phyloP scores from a whole-genome alignment of 2,329 filamentous ascomycete genomes.

The Stemphylium vesicarium region DNA sequence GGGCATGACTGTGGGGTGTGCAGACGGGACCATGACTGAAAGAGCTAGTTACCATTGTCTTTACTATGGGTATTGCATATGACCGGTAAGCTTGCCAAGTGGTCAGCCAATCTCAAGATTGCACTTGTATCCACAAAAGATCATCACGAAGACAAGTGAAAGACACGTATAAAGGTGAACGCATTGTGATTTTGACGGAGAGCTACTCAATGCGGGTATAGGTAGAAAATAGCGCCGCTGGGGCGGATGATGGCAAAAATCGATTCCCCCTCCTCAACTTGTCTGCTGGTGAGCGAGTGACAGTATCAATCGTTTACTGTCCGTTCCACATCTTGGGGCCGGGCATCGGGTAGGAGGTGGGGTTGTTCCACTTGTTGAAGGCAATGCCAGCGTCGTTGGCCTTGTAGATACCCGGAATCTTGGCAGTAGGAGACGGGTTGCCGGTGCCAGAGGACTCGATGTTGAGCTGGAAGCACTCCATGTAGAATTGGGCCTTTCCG shows the following conservation, averaged over 20 bases:
- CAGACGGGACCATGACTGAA: too few species aligned
- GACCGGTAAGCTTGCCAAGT: too few species aligned
- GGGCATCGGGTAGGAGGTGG: slow-evolving; percentile 40
- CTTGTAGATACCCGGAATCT: slow-evolving; percentile 59
- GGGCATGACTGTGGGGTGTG: too few species aligned
- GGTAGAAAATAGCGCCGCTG: slow-evolving; percentile 7
- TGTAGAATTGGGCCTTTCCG: slow-evolving; percentile 45
- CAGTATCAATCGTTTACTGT: slow-evolving; percentile 9
- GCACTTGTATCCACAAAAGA: not conserved
- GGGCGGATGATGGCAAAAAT: slow-evolving; percentile 5
- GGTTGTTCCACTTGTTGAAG: slow-evolving; percentile 53
- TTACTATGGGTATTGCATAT: too few species aligned
- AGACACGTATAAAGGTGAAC: not conserved
- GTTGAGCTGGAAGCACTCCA: slow-evolving; percentile 54
- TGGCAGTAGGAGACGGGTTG: slow-evolving; percentile 53
- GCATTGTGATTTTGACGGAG: not conserved
- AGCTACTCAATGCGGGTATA: slow-evolving; percentile 3
- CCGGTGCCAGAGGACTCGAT: slow-evolving; percentile 52
- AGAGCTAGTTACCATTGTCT: too few species aligned
- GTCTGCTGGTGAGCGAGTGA: not conserved
- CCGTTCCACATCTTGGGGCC: slow-evolving; percentile 38
- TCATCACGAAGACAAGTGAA: not conserved
- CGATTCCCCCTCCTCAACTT: slow-evolving; percentile 1
- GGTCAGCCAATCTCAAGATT: too few species aligned
- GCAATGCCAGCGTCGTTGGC: slow-evolving; percentile 57